Evolutionary conservation across 768 basidiomycete genomes (phyloP).

Genomic region (Cystobasidiopsis lactophilus): DNA sequence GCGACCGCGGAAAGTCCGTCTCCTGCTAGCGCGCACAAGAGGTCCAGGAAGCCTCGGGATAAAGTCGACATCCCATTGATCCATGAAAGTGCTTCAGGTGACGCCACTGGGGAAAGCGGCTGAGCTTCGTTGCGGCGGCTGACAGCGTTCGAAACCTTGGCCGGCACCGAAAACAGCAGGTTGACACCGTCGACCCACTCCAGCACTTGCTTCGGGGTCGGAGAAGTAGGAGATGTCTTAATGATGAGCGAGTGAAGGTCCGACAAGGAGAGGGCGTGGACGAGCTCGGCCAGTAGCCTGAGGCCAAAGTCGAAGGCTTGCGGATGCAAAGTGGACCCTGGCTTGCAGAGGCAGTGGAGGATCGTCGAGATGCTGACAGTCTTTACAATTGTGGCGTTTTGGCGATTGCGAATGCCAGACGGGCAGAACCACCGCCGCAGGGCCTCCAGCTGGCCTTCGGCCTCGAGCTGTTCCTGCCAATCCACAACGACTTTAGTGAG

Average conservation of each 20-base stretch:
- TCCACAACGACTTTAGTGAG: neutral
- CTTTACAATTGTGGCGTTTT: too few species aligned
- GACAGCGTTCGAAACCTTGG: slow-evolving; percentile 2
- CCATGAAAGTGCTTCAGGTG: too few species aligned
- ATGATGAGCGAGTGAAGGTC: neutral
- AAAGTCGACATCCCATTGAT: neutral
- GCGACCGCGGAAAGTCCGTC: too few species aligned
- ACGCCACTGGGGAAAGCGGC: too few species aligned
- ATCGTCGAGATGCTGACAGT: too few species aligned
- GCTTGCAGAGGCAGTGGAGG: too few species aligned
- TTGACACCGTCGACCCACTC: neutral
- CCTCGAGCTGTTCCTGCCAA: neutral
- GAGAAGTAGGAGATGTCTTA: too few species aligned
- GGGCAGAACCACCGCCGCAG: neutral
- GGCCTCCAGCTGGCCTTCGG: neutral
- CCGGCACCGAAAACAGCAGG: slow-evolving; percentile 1
- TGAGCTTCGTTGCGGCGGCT: neutral
- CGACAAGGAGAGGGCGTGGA: neutral
- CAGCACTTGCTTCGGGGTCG: neutral
- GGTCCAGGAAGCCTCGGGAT: neutral
- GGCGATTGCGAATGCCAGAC: neutral
- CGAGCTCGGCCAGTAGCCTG: neutral
- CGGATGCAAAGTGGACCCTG: neutral
- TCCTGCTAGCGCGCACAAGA: too few species aligned
- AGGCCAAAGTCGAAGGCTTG: neutral